Evolutionary conservation across 2,329 filamentous ascomycete species (phyloP), one percentile per base, ranked within the genome.

Genomic region (Fusarium mexicanum): DNA sequence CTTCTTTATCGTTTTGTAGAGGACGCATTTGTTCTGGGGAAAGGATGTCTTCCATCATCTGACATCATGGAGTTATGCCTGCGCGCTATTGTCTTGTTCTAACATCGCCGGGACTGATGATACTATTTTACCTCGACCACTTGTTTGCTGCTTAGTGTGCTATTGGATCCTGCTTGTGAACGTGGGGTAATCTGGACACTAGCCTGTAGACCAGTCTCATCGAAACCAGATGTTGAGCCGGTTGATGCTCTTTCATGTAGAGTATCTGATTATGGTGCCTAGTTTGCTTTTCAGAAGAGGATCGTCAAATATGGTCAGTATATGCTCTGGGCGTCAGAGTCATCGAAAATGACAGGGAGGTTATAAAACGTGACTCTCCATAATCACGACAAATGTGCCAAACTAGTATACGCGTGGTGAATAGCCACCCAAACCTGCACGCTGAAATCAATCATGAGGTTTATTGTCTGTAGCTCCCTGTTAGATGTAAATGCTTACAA

Each of bases 21-120:
- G 13, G 38, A 68, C 71, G 55, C 60, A 65, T 65, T 59, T 70
- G 48, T 65, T 70, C 46, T 65, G 66, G 74, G 59, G 54, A 41
- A 41, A 40, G 50, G 26, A 50, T 65, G 44, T 40, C 59, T 67
- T 65, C 26, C 44, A 46, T 67, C 71, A 70, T 73, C 47, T 60
- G 50, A 46, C 63, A 75, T 72, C 65, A 63, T 24, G 75, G 74
- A 70, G 63, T 69, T 71, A 40, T 58, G 65, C 69, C 59, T 75
- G 55, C 43, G 73, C 48, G 51, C 44, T 64, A 29, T 54, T 67
- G 26, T 67, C 46, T 70, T 57, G 66, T 68, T 66, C 59, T 59
- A 64, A 44, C 48, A 44, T 35, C 50, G 8, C n/a, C 37, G n/a
- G 59, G 61, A 59, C 47, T 61, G 67, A 75, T 55, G 64, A 60